Percentiles rank a stretch among this genome's conserved stretches.
These are phyloP conservation scores for Violaceomyces palustris DNA, from an alignment of 1,284 basidiomycete genomes.

Conservation along the genomic window DNA sequence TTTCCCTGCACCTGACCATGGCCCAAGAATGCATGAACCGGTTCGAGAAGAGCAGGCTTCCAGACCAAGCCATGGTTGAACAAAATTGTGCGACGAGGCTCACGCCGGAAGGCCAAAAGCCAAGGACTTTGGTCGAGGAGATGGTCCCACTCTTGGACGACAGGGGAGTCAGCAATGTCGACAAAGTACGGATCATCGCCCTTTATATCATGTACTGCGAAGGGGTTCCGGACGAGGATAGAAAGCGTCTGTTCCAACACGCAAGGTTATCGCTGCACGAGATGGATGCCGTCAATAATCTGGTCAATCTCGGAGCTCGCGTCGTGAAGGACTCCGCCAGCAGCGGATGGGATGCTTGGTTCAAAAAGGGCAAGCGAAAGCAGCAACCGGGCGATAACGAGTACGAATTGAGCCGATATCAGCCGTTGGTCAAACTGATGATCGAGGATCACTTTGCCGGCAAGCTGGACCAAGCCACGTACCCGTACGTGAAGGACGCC, in stretches of 20 bases:
- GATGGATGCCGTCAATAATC: slow-evolving; percentile 87
- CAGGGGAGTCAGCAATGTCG: slow-evolving; percentile 62
- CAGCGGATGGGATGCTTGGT: slow-evolving; percentile 32
- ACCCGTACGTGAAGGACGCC: slow-evolving; percentile 86
- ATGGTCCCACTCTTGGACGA: slow-evolving; percentile 95
- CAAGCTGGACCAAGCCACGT: slow-evolving; percentile 71
- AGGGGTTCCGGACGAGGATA: slow-evolving; percentile 95
- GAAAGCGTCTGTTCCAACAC: slow-evolving; percentile 88
- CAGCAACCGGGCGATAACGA: slow-evolving; percentile 71
- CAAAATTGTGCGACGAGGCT: slow-evolving; percentile 59
- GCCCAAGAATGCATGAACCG: slow-evolving; percentile 93
- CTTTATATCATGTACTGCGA: slow-evolving; percentile 93
- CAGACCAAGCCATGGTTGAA: slow-evolving; percentile 83
- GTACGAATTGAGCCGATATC: slow-evolving; percentile 91
- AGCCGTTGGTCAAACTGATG: slow-evolving; percentile 76
- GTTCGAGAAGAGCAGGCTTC: slow-evolving; percentile 82
- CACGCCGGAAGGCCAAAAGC: slow-evolving; percentile 47
- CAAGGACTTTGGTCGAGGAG: slow-evolving; percentile 73
- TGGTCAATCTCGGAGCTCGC: slow-evolving; percentile 75
- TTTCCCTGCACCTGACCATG: slow-evolving; percentile 93
- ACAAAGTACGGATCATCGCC: slow-evolving; percentile 95
- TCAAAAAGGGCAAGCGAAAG: slow-evolving; percentile 66
- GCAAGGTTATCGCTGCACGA: slow-evolving; percentile 83
- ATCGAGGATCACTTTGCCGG: slow-evolving; percentile 81
- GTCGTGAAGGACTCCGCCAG: slow-evolving; percentile 63